Evolutionary conservation across 1,284 basidiomycete genomes (phyloP).

Genomic region (Hemileia vastatrix): DNA sequence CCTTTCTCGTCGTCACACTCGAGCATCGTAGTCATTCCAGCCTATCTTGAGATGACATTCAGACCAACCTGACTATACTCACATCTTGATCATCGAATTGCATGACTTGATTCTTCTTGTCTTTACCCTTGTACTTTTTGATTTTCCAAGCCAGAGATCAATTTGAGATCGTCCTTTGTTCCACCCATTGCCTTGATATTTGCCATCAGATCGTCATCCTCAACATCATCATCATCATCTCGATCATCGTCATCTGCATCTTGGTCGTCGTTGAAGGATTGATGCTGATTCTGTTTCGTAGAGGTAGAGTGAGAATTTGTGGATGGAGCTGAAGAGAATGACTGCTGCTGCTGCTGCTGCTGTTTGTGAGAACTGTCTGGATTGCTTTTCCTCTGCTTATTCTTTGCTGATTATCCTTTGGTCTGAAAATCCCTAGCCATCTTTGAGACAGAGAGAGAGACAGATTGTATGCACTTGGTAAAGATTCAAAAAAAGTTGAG

Average conservation of each 20-base stretch:
- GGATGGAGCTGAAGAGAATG: not conserved
- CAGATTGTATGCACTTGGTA: no score
- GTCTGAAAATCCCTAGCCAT: conserved; percentile 6
- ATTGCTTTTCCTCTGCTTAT: not conserved
- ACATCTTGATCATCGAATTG: not conserved
- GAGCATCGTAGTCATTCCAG: no score
- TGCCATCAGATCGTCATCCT: conserved; percentile 1
- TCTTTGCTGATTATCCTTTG: conserved; percentile 8
- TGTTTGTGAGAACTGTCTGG: no score
- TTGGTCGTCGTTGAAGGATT: not conserved
- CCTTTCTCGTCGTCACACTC: no score
- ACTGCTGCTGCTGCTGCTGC: not conserved
- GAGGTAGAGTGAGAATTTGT: not conserved
- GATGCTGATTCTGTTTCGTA: not conserved
- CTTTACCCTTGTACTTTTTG: not conserved
- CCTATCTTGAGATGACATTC: no score
- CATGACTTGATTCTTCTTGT: not conserved
- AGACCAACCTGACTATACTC: not conserved
- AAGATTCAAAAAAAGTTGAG: no score
- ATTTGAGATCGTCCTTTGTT: not conserved
- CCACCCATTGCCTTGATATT: conserved; percentile 6
- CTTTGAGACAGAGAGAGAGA: no score
- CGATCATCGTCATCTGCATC: conserved; percentile 1
- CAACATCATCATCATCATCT: not conserved
- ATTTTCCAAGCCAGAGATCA: not conserved